These are phyloP conservation scores for Huntiella savannae DNA, from an alignment of 2,329 filamentous ascomycete genomes.

Conservation along the genomic window DNA sequence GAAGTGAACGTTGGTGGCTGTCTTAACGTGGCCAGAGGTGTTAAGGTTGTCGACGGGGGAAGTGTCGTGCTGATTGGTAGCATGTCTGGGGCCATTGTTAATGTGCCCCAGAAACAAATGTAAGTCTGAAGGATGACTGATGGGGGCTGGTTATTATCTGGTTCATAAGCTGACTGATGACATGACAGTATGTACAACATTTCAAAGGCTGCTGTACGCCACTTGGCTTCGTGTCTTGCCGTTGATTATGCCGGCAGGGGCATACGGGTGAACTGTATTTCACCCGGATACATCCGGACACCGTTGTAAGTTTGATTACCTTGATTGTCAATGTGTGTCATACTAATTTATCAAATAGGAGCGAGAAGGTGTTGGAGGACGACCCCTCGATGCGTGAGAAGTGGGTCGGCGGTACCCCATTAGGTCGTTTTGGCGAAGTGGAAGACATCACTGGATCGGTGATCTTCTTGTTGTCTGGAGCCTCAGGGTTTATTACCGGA, in stretches of 20 bases:
- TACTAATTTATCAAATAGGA: slow-evolving; percentile 30
- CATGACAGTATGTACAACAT: slow-evolving; percentile 59
- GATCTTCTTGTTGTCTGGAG: slow-evolving; percentile 67
- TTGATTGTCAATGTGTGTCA: background rate
- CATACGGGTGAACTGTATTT: slow-evolving; percentile 90
- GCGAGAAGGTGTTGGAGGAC: slow-evolving; percentile 82
- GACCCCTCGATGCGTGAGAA: slow-evolving; percentile 77
- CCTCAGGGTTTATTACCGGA: slow-evolving; percentile 50
- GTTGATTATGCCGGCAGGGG: slow-evolving; percentile 82
- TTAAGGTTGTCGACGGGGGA: slow-evolving; percentile 58
- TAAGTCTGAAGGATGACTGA: slow-evolving; percentile 18
- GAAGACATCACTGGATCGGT: slow-evolving; percentile 89
- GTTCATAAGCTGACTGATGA: background rate
- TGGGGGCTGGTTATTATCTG: background rate
- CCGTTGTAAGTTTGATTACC: slow-evolving; percentile 45
- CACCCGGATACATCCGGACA: slow-evolving; percentile 90
- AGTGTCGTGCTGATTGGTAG: slow-evolving; percentile 90
- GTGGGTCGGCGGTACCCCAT: slow-evolving; percentile 83
- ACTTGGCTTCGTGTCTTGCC: slow-evolving; percentile 69
- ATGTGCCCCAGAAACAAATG: slow-evolving; percentile 84
- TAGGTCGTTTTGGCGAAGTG: slow-evolving; percentile 82
- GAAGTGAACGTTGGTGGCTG: slow-evolving; percentile 77
- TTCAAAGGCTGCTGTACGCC: slow-evolving; percentile 78
- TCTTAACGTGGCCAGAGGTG: slow-evolving; percentile 65
- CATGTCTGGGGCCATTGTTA: slow-evolving; percentile 89